phyloP scores from a whole-genome alignment of 176 grass and related monocot species.

The Oryza meyeriana region DNA sequence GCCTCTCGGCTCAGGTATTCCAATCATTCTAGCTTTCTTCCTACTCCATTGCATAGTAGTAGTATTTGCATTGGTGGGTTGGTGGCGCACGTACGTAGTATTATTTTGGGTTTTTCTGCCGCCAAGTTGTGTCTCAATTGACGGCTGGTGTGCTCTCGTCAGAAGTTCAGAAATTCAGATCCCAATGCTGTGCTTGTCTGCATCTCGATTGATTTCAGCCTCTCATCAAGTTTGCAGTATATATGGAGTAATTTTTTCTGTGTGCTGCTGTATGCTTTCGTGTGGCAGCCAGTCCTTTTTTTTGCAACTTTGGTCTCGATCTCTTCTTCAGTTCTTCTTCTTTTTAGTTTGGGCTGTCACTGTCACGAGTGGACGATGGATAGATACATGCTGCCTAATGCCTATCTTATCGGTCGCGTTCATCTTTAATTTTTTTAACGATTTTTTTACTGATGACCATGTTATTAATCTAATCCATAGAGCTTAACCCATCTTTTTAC shows the following conservation, averaged over 20 bases:
- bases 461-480: background rate
- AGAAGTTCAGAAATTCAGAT: conserved; percentile 7
- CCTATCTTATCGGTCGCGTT: background rate
- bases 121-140: background rate
- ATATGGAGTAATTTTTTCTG: background rate
- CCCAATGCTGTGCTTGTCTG: conserved; percentile 15
- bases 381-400: background rate
- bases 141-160: conserved; percentile 6
- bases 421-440: background rate
- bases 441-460: background rate
- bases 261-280: background rate
- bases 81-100: conserved; percentile 19
- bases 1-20: conserved; percentile 11
- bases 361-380: background rate
- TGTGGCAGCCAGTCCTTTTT: background rate
- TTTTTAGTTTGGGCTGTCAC: background rate
- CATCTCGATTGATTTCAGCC: background rate
- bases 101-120: conserved; percentile 3
- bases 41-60: background rate
- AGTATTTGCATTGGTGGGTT: conserved; percentile 21
- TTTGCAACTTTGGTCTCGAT: background rate
- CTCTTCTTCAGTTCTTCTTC: background rate
- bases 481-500: background rate
- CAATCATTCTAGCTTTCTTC: conserved; percentile 23
- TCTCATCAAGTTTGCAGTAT: background rate